A percentile compares a stretch with the other conserved stretches of the same genome.
Conservation (phyloP, 2,329 filamentous ascomycete genomes). For the Colletotrichum limetticola region DNA sequence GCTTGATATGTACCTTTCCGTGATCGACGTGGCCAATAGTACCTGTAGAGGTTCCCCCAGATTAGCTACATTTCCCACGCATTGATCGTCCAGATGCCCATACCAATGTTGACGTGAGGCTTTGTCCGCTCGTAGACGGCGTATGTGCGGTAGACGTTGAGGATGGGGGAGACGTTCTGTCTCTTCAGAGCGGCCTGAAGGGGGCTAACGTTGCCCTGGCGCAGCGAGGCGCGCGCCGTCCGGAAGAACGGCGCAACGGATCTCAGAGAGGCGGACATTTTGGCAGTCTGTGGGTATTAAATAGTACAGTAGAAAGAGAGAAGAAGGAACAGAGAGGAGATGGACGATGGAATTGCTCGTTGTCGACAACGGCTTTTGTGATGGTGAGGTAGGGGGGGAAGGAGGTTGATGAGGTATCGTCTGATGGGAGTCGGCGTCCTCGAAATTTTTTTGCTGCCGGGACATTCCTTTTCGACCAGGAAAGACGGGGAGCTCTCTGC, state of each 20-base stretch:
- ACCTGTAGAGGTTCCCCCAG: constrained; percentile 58
- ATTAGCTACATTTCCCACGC: constrained; percentile 29
- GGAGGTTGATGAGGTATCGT: constrained; percentile 25
- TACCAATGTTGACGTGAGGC: constrained; percentile 98
- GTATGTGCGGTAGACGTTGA: constrained; percentile 74
- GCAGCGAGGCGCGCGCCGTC: constrained; percentile 80
- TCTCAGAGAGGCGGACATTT: constrained; percentile 85
- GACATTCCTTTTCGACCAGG: constrained; percentile 30
- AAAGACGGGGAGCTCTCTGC: constrained; percentile 29
- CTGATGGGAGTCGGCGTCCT: constrained; percentile 18
- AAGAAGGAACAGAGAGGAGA: constrained; percentile 32
- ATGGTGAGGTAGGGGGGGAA: background rate
- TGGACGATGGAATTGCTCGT: constrained; percentile 28
- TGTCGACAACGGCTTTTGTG: constrained; percentile 32
- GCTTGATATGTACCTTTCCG: constrained; percentile 78
- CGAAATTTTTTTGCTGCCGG: constrained; percentile 35
- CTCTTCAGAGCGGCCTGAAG: constrained; percentile 76
- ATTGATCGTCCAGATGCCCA: constrained; percentile 39
- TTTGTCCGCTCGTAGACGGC: constrained; percentile 87
- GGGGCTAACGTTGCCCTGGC: constrained; percentile 77
- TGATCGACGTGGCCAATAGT: constrained; percentile 99
- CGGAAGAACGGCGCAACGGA: constrained; percentile 82
- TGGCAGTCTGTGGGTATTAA: constrained; percentile 47
- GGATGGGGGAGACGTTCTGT: constrained; percentile 71
- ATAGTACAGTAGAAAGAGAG: constrained; percentile 39